These are phyloP conservation scores for Ceratocystiopsis sp. DNA, from an alignment of 2,329 filamentous ascomycete genomes.

Conservation along the genomic window DNA sequence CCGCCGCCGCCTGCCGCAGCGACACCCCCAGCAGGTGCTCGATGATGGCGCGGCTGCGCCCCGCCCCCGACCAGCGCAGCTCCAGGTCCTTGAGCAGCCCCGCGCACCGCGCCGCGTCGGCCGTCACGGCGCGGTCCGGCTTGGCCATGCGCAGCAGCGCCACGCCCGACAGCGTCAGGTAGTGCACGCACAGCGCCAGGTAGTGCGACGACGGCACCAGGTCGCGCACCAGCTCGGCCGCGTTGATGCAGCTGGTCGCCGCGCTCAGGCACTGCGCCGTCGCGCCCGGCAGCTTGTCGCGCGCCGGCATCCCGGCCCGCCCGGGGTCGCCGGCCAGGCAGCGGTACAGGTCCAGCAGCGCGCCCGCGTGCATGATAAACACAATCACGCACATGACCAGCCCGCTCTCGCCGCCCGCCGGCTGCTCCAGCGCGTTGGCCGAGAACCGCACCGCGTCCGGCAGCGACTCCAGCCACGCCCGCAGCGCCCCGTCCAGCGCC, in stretches of 20 bases:
- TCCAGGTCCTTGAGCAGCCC: conserved; percentile 12
- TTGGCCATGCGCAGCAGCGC: conserved; percentile 11
- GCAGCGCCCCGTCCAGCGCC: conserved; percentile 8
- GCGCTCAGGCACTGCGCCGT: conserved; percentile 13
- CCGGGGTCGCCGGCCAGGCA: neutral
- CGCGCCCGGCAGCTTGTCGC: conserved; percentile 1
- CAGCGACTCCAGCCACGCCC: conserved; percentile 10
- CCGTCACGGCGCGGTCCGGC: neutral
- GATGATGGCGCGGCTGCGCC: conserved; percentile 12
- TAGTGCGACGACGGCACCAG: conserved; percentile 14
- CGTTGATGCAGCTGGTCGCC: conserved; percentile 13
- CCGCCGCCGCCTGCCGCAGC: too few relatives aligned
- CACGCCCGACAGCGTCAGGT: conserved; percentile 13
- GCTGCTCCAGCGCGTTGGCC: conserved; percentile 7
- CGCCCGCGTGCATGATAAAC: conserved; percentile 15
- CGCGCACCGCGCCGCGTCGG: conserved; percentile 11
- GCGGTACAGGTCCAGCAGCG: conserved; percentile 11
- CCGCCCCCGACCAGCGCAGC: conserved; percentile 12
- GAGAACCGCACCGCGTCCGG: conserved; percentile 14
- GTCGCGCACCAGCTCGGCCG: conserved; percentile 12
- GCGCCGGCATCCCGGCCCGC: neutral
- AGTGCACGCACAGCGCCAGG: conserved; percentile 14
- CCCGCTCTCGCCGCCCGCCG: conserved; percentile 5
- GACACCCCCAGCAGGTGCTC: conserved; percentile 10
- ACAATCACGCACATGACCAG: conserved; percentile 15